Evolutionary conservation across 2,329 filamentous ascomycete species (phyloP).

Genomic region (Colletotrichum godetiae): DNA sequence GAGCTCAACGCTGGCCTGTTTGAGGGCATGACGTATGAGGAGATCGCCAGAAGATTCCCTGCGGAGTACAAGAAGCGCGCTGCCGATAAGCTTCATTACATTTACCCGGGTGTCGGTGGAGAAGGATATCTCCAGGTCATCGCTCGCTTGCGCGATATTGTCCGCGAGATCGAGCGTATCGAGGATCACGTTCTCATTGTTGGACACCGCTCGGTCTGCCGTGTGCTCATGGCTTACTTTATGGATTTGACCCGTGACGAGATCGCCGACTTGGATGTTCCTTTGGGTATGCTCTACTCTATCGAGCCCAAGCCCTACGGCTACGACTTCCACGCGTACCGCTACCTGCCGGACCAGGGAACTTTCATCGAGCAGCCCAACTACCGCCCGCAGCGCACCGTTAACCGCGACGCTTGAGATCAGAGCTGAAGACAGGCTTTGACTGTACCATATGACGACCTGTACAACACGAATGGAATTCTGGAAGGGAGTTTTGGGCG

Average conservation of each 20-base stretch:
- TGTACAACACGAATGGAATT: constrained; percentile 32
- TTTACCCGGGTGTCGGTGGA: constrained; percentile 94
- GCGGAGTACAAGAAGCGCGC: constrained; percentile 86
- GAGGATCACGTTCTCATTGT: constrained; percentile 95
- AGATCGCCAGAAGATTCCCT: constrained; percentile 82
- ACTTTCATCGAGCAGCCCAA: constrained; percentile 90
- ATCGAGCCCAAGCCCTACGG: constrained; percentile 98
- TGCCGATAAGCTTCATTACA: constrained; percentile 92
- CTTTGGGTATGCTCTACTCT: constrained; percentile 91
- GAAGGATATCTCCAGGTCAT: constrained; percentile 98
- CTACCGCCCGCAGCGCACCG: constrained; percentile 77
- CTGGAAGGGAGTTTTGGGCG: constrained; percentile 24
- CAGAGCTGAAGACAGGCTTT: neutral
- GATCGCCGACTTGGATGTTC: constrained; percentile 94
- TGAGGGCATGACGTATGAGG: constrained; percentile 93
- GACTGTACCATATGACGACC: constrained; percentile 29
- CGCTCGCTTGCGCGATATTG: constrained; percentile 93
- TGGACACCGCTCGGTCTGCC: constrained; percentile 90
- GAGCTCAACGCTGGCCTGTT: constrained; percentile 94
- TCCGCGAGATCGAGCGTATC: constrained; percentile 96
- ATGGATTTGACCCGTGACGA: constrained; percentile 90
- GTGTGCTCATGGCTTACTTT: constrained; percentile 96
- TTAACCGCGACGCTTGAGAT: constrained; percentile 51
- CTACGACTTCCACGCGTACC: constrained; percentile 95
- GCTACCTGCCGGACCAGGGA: constrained; percentile 80